Conservation (phyloP, 2,329 filamentous ascomycete genomes). For the Aurifilum marmelostoma region DNA sequence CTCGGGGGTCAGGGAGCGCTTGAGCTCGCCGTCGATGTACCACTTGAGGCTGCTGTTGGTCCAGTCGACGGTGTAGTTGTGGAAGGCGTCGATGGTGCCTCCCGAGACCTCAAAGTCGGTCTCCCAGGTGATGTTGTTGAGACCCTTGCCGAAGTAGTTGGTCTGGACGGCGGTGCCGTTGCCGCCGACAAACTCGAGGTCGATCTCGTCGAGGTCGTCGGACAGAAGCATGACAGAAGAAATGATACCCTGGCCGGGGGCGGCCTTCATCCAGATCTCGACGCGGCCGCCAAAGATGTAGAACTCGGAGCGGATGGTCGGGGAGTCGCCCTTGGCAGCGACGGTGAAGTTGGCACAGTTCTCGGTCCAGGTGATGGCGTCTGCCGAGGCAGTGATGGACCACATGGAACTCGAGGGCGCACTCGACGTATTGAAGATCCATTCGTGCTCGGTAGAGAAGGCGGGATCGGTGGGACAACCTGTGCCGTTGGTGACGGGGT, state of each 20-base stretch:
- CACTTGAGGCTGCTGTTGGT: slow-evolving; percentile 68
- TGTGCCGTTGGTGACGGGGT: slow-evolving; percentile 67
- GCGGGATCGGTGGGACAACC: slow-evolving; percentile 73
- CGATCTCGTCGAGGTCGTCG: slow-evolving; percentile 84
- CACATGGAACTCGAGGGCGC: slow-evolving; percentile 61
- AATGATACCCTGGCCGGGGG: slow-evolving; percentile 74
- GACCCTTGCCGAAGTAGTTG: slow-evolving; percentile 82
- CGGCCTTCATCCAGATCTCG: slow-evolving; percentile 77
- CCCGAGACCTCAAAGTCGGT: slow-evolving; percentile 58
- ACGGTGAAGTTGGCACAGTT: slow-evolving; percentile 75
- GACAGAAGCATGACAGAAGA: slow-evolving; percentile 83
- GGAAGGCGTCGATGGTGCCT: slow-evolving; percentile 62
- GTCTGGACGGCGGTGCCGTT: slow-evolving; percentile 66
- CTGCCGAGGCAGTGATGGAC: slow-evolving; percentile 71
- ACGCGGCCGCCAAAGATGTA: slow-evolving; percentile 86
- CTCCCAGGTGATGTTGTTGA: slow-evolving; percentile 64
- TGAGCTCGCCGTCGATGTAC: slow-evolving; percentile 68
- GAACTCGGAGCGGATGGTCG: slow-evolving; percentile 77
- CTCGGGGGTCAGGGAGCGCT: slow-evolving; percentile 64
- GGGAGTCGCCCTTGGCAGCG: slow-evolving; percentile 70
- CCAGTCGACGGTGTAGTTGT: slow-evolving; percentile 80
- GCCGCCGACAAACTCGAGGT: slow-evolving; percentile 80
- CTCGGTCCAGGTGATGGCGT: slow-evolving; percentile 63
- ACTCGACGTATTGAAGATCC: slow-evolving; percentile 63
- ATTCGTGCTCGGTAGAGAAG: slow-evolving; percentile 65